Percentiles rank a stretch among this genome's conserved stretches.
These are phyloP conservation scores for Saccharomycopsis sp. DNA, from an alignment of 805 yeast genomes.

Conservation along the genomic window DNA sequence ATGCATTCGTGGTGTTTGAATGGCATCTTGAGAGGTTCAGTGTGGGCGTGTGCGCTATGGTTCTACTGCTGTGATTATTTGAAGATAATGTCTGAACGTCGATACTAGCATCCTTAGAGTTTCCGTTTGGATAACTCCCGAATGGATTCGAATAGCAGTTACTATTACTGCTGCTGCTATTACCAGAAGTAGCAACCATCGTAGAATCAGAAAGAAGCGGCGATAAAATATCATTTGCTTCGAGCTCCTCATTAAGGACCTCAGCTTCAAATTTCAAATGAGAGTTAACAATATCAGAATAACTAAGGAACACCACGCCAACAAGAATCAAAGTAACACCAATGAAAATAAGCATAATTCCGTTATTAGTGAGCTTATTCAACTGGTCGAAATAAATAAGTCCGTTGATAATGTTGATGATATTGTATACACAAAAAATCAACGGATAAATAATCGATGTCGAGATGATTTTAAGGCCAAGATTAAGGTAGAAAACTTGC, in stretches of 20 bases:
- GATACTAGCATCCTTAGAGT: neutral
- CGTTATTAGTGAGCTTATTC: conserved; percentile 29
- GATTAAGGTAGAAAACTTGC: conserved; percentile 68
- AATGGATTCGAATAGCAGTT: neutral
- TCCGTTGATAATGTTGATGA: conserved; percentile 61
- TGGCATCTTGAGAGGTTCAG: neutral
- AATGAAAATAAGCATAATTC: conserved; percentile 40
- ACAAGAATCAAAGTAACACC: conserved; percentile 36
- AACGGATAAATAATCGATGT: conserved; percentile 80
- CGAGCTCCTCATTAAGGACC: neutral
- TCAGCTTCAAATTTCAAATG: conserved; percentile 1
- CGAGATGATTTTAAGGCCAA: conserved; percentile 62
- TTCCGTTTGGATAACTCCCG: neutral
- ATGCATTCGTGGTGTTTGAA: neutral
- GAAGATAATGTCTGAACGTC: neutral
- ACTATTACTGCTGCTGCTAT: neutral
- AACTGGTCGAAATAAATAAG: conserved; percentile 53
- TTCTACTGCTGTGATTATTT: neutral
- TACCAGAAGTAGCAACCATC: neutral
- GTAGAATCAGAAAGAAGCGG: neutral
- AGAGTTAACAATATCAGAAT: conserved; percentile 35
- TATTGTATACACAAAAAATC: conserved; percentile 77
- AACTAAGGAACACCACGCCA: conserved; percentile 65
- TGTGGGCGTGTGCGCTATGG: neutral
- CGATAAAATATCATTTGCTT: neutral